Percentiles rank a stretch among this genome's conserved stretches.
These are phyloP conservation scores for Taiozyma sp. DNA, from an alignment of 1,139 yeast genomes.

Conservation along the genomic window DNA sequence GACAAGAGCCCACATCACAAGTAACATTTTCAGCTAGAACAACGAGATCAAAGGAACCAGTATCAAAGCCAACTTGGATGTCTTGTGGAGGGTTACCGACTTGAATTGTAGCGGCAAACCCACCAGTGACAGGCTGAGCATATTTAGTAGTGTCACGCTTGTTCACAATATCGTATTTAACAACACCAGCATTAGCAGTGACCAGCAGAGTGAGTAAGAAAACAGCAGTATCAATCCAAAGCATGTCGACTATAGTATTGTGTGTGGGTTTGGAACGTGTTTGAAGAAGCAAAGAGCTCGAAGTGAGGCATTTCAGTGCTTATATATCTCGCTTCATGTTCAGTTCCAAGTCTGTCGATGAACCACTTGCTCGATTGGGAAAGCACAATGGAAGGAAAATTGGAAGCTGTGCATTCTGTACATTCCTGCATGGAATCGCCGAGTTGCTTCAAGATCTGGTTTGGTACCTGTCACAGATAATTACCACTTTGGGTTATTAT, in stretches of 20 bases:
- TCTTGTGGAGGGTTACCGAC: conserved; percentile 47
- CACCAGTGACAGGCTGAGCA: conserved; percentile 4
- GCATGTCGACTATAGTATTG: not conserved
- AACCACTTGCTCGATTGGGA: not conserved
- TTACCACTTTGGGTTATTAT: not conserved
- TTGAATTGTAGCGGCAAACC: conserved; percentile 26
- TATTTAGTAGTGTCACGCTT: conserved; percentile 1
- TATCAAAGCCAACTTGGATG: conserved; percentile 46
- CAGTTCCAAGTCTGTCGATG: not conserved
- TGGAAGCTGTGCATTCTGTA: not conserved
- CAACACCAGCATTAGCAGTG: conserved; percentile 5
- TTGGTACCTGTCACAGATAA: not conserved
- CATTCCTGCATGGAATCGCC: not conserved
- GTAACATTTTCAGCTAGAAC: conserved; percentile 23
- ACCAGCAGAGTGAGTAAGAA: not conserved
- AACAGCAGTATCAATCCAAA: not conserved
- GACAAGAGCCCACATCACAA: conserved; percentile 1
- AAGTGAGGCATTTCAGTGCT: not conserved
- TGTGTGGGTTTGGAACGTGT: not conserved
- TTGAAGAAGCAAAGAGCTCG: not conserved
- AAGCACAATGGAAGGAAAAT: not conserved
- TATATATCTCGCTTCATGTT: not conserved
- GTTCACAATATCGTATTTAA: not conserved
- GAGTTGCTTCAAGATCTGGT: not conserved
- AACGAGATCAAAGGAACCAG: conserved; percentile 63